Base-by-base conservation (phyloP, 768 basidiomycete species). In the Pisolithus tinctorius region DNA sequence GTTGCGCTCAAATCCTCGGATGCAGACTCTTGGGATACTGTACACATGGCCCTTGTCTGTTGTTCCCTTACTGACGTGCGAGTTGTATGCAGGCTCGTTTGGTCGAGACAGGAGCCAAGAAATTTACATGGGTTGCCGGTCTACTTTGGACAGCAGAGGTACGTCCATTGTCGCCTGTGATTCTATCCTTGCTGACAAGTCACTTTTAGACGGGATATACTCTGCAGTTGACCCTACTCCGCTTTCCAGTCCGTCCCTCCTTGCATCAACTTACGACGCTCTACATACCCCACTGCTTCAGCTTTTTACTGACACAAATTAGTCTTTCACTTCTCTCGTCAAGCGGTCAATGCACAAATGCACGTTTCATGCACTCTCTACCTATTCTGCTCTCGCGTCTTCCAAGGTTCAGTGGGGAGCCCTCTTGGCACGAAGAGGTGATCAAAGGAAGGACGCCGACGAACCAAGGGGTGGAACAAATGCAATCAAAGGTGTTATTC, bases 101-200 rank as follows among this genome's bases (percentile, higher is more conserved):
- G 5, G 73, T 91, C 8, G 88, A 91, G 69, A 87, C 87, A 1
- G 89, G 90, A 7, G 81, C 82, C 5, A 90, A 90, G 71, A 90
- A 89, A 61, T 73, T 92, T 9, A 77, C 72, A 39, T 92, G 84
- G 84, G 82, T 85, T 1, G 80, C 80, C 43, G 67, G 78, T 40
- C 63, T 92, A 45, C 61, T 91, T 39, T 74, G 68, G 14, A 81
- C 88, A 11, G 80, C 84, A 4, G 83, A 89, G 68, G 86, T 84
- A 47, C 10, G 76, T 64, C 0, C 26, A 2, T 13, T 45, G n/a
- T 6, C n/a, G 27, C 17, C 13, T 7, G 25, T 46, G 29, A 40
- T 34, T 27, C 8, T 42, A 30, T 5, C 14, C 7, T n/a, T 9
- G 10, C 11, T 30, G 17, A 56, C 10, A 25, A 25, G 42, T 46